phyloP scores from a whole-genome alignment of 768 basidiomycete species.

The Leccinellum albellum region DNA sequence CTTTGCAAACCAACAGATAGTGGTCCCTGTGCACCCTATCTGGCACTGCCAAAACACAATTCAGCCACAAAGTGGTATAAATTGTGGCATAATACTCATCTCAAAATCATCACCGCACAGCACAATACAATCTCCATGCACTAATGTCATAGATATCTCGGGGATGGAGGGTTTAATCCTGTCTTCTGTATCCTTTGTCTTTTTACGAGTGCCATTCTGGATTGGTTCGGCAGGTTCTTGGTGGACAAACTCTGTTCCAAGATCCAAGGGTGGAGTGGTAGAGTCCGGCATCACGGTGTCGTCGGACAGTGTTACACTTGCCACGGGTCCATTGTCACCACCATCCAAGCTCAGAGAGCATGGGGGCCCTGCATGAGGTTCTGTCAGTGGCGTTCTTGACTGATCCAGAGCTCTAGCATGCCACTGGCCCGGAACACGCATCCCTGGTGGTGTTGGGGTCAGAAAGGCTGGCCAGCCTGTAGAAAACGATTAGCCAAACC shows the following conservation, averaged over 20 bases:
- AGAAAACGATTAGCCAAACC: constrained; percentile 19
- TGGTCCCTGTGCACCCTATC: constrained; percentile 29
- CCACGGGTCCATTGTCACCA: not conserved
- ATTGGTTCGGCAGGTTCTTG: constrained; percentile 2
- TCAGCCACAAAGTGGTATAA: not conserved
- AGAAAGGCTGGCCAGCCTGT: not conserved
- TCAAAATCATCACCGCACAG: constrained; percentile 39
- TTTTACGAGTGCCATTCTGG: constrained; percentile 6
- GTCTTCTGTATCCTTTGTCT: constrained; percentile 16
- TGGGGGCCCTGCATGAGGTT: not conserved
- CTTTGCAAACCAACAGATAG: constrained; percentile 25
- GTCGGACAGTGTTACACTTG: not conserved
- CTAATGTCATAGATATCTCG: constrained; percentile 31
- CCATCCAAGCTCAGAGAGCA: not conserved
- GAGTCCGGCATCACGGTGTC: not conserved
- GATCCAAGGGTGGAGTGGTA: not conserved
- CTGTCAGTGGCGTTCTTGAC: constrained; percentile 1
- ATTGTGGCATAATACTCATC: constrained; percentile 28
- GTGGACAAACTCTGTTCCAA: not conserved
- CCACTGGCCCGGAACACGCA: constrained; percentile 18
- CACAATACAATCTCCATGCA: constrained; percentile 38
- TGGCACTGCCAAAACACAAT: constrained; percentile 18
- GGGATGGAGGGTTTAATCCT: constrained; percentile 16
- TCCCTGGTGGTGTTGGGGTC: constrained; percentile 16
- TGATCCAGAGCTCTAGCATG: constrained; percentile 5